phyloP scores from a whole-genome alignment of 129 eudicot genomes.

The Dittrichia graveolens region DNA sequence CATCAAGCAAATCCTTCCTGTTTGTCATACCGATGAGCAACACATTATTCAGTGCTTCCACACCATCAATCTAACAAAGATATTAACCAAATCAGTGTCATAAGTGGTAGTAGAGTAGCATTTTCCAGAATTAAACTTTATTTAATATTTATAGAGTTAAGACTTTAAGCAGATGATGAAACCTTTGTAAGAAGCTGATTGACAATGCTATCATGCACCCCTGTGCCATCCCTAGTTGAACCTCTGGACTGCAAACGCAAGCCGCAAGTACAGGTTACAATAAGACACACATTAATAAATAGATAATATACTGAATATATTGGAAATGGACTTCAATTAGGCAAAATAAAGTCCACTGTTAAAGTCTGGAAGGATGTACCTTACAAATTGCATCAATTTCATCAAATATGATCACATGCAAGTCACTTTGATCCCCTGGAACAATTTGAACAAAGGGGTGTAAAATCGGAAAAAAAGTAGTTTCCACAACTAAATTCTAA shows the following conservation, averaged over 20 bases:
- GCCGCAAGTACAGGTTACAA: constrained; percentile 7
- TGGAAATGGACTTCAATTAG: constrained; percentile 1
- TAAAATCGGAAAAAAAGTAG: constrained; percentile 8
- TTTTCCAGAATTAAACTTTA: background rate
- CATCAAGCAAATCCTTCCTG: constrained; percentile 97
- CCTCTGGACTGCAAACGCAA: constrained; percentile 87
- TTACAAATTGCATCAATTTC: constrained; percentile 99
- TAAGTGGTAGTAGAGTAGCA: background rate
- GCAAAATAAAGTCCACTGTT: background rate
- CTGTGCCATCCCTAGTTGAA: constrained; percentile 99
- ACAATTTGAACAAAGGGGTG: constrained; percentile 13
- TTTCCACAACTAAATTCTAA: constrained; percentile 9
- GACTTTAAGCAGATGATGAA: constrained; percentile 31
- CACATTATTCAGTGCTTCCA: constrained; percentile 96
- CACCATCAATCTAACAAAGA: constrained; percentile 86
- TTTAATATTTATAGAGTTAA: constrained; percentile 6
- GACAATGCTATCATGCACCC: constrained; percentile 98
- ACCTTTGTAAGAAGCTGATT: constrained; percentile 99
- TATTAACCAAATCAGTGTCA: constrained; percentile 31
- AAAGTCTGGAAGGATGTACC: constrained; percentile 42
- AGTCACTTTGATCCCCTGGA: constrained; percentile 94
- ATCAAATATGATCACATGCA: constrained; percentile 97
- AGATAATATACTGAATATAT: background rate
- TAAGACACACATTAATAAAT: background rate
- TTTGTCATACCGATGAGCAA: constrained; percentile 99